Evolutionary conservation across 2,329 filamentous ascomycete genomes (phyloP).

Genomic region (Pseudonectria buxi): DNA sequence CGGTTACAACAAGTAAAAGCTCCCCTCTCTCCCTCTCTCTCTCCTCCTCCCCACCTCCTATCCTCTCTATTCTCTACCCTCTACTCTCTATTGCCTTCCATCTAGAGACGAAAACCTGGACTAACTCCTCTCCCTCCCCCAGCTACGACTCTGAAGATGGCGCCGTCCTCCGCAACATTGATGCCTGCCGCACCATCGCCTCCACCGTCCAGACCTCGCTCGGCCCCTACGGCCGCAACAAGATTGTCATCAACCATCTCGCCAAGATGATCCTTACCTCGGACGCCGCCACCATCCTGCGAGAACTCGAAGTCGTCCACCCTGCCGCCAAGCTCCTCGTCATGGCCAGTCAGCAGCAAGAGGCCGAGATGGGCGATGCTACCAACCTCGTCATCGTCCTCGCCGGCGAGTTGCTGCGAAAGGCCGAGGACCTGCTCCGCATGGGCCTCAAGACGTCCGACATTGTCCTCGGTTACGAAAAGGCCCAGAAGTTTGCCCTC

Average conservation of each 20-base stretch:
- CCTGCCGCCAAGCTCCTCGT: constrained; percentile 95
- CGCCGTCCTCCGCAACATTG: constrained; percentile 95
- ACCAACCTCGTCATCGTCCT: constrained; percentile 96
- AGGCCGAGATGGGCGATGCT: constrained; percentile 97
- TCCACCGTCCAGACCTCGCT: constrained; percentile 95
- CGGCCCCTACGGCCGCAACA: constrained; percentile 96
- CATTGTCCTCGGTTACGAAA: constrained; percentile 92
- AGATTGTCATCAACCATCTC: constrained; percentile 99
- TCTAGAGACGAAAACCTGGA: too few relatives aligned
- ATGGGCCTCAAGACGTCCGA: constrained; percentile 99
- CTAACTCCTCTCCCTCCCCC: not conserved
- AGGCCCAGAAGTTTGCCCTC: constrained; percentile 82
- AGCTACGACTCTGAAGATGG: constrained; percentile 99
- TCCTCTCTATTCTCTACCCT: constrained; percentile 13
- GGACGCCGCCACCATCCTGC: constrained; percentile 92
- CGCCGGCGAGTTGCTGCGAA: constrained; percentile 89
- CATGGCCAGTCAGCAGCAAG: constrained; percentile 98
- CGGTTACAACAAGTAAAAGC: constrained; percentile 84
- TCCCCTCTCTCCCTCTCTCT: constrained; percentile 13
- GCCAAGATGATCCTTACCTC: constrained; percentile 99
- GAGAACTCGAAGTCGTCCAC: constrained; percentile 96
- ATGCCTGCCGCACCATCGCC: constrained; percentile 92
- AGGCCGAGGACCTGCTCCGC: constrained; percentile 91
- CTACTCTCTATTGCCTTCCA: constrained; percentile 16
- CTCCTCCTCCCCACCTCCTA: constrained; percentile 12